Base-by-base conservation (phyloP, 805 yeast genomes). In the Blastobotrys parvus region DNA sequence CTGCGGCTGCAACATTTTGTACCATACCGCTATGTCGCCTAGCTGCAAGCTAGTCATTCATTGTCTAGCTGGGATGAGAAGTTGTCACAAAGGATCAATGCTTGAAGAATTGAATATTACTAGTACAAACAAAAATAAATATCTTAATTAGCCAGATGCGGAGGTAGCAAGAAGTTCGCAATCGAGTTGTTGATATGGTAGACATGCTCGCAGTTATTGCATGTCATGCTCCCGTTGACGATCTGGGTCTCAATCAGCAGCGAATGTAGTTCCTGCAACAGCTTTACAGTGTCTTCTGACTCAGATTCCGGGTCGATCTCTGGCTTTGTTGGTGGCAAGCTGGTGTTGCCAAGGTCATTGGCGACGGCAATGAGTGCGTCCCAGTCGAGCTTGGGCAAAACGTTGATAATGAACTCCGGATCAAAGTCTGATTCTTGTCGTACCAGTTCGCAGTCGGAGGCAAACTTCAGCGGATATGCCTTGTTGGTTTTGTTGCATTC, bases 151-250 rank as follows among this genome's bases (percentile, higher is more conserved):
- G 89, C 94, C 53, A 92, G 70, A 60, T 92, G 97, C 4, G 97
- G 97, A 25, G 98, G 97, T 29, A 92, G 72, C 43, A 92, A 67
- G 64, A 92, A 82, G 70, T 90, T 90, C 29, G 99, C 96, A 54
- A 92, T 88, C 41, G 92, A 78, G 69, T 87, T 89, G 64, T 89
- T 90, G 67, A 92, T 83, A 67, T 82, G 77, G 64, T 89, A 92
- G 5, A 83, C 69, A 62, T 90, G 97, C 1, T 77, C 80, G 61
- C 99, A 92, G 64, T 81, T 81, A 18, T 73, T 69, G 61, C 99
- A 92, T 10, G 69, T 70, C 97, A 92, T 87, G 55, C 80, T 78
- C 2, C 98, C 99, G 54, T 89, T 90, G 7, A 72, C 60, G 42
- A 92, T 85, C 48, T 80, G 87, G 0, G 97, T 90, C 60, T 90